Evolutionary conservation across 2,329 filamentous ascomycete species (phyloP).

Genomic region (Neofusicoccum ribis): DNA sequence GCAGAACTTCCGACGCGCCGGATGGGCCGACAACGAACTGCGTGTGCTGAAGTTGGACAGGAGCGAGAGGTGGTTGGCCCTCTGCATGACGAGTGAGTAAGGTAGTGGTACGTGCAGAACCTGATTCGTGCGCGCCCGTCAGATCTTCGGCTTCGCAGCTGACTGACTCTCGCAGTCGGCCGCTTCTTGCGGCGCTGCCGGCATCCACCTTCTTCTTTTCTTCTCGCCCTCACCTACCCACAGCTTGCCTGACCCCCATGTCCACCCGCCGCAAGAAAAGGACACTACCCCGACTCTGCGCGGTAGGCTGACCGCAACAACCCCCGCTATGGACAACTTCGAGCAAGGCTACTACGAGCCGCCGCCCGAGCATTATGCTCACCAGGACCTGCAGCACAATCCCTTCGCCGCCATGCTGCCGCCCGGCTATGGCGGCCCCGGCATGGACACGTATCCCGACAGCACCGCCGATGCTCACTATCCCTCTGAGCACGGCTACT

Average conservation of each 20-base stretch:
- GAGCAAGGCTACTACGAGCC: slow-evolving; percentile 1
- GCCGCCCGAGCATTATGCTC: slow-evolving; percentile 3
- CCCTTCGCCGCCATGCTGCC: slow-evolving; percentile 19
- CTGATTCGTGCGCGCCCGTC: too few species aligned
- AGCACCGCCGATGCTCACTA: not conserved
- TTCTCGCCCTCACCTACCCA: not conserved
- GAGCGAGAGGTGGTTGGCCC: too few species aligned
- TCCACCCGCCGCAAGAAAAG: not conserved
- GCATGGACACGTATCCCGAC: not conserved
- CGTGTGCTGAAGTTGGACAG: too few species aligned
- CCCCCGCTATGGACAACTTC: not conserved
- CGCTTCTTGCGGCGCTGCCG: too few species aligned
- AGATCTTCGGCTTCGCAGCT: too few species aligned
- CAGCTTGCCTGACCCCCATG: not conserved
- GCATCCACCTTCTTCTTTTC: not conserved
- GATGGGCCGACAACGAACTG: too few species aligned
- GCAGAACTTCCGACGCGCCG: too few species aligned
- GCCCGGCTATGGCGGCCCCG: not conserved
- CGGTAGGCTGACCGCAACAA: not conserved
- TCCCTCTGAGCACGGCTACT: slow-evolving; percentile 9
- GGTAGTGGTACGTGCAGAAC: too few species aligned
- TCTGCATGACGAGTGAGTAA: too few species aligned
- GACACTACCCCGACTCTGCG: not conserved
- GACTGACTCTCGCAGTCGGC: too few species aligned
- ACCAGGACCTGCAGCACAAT: slow-evolving; percentile 15